These are phyloP conservation scores for Yamadazyma membranifaciens DNA, from an alignment of 1,139 yeast species.

Conservation along the genomic window DNA sequence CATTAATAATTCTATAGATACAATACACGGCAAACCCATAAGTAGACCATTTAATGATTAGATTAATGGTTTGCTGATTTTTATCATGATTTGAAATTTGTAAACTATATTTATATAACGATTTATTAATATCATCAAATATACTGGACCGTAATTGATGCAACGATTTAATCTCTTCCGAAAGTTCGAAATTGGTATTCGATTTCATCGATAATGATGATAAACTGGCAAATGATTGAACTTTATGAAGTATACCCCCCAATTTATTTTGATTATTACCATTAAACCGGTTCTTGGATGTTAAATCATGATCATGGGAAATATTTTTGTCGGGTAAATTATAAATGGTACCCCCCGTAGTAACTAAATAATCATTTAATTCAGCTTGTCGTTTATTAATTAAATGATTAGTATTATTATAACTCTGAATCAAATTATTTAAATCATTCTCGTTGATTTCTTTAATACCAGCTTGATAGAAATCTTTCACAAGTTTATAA, in stretches of 20 bases:
- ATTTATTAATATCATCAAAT: conserved; percentile 28
- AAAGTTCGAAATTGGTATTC: conserved; percentile 29
- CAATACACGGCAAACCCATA: conserved; percentile 58
- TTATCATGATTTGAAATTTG: conserved; percentile 8
- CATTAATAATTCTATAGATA: conserved; percentile 57
- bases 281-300: not conserved
- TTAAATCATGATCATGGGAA: not conserved
- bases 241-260: conserved; percentile 35
- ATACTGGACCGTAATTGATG: conserved; percentile 24
- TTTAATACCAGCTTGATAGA: conserved; percentile 5
- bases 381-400: conserved; percentile 33
- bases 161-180: conserved; percentile 36
- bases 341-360: conserved; percentile 28
- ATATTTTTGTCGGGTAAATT: conserved; percentile 12
- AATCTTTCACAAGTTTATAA: conserved; percentile 12
- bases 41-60: conserved; percentile 16
- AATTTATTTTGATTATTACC: conserved; percentile 8
- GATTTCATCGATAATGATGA: conserved; percentile 14
- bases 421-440: conserved; percentile 31
- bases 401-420: conserved; percentile 39
- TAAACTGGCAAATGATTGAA: conserved; percentile 43
- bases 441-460: conserved; percentile 22
- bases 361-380: conserved; percentile 21
- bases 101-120: conserved; percentile 17
- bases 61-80: not conserved